Evolutionary conservation across 2,329 filamentous ascomycete species (phyloP), one percentile per base, ranked within the genome.

Genomic region (Botryotinia globosa): DNA sequence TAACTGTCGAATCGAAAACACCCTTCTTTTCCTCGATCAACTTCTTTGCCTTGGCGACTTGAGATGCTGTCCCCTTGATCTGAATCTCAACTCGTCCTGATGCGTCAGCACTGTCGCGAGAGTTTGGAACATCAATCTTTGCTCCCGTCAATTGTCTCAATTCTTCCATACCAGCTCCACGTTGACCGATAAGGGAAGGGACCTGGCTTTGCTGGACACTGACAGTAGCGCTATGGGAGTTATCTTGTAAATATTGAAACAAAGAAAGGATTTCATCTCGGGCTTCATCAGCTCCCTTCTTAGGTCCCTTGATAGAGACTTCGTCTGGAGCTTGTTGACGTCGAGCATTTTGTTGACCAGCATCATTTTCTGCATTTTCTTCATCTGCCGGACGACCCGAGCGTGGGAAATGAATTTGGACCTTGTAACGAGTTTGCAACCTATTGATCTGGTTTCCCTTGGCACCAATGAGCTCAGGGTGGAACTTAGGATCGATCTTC

Each of bases 401-500:
- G 71, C 87, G 87, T 18, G 96, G 96, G 86, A 99, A 99, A 84
- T 98, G 95, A 78, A 99, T 96, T 75, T 94, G 90, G 59, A 99
- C 96, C 80, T 92, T 91, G 86, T 99, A 98, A 64, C 94, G 92
- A 72, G 91, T 93, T 83, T 99, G 94, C 37, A 99, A 88, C 77
- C 93, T 91, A 84, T 96, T 96, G 80, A 99, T 95, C 81, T 97
- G 93, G 79, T 87, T 89, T 74, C 96, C 96, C 79, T 93, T 91
- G 32, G 93, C 88, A 66, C 96, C 96, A 78, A 99, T 99, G 72
- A 99, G 87, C 81, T 98, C 94, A 74, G 94, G 89, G 83, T 99
- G 96, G 83, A 92, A 98, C 83, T 97, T 94, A 72, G 95, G 92
- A 73, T 97, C 93, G 77, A 99, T 92, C 86, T 97, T 97, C 72